Evolutionary conservation across 495 filamentous ascomycete genomes (phyloP).

Genomic region (Hypoxylon intermedium): DNA sequence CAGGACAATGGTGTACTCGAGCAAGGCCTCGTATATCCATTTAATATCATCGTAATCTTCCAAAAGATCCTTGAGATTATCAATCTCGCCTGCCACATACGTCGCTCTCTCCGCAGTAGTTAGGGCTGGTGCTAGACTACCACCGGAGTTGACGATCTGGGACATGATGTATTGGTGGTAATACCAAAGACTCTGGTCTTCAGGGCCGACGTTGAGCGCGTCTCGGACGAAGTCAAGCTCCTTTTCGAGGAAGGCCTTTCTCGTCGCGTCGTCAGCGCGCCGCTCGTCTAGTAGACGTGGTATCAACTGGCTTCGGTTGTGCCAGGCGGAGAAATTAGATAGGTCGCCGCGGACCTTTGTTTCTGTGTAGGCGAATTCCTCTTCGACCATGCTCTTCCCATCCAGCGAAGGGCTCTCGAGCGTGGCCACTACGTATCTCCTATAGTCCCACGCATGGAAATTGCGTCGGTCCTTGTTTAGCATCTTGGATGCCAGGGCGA

Average conservation of each 20-base stretch:
- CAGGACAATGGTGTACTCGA: slow-evolving; percentile 66
- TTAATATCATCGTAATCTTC: slow-evolving; percentile 78
- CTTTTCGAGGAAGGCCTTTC: slow-evolving; percentile 73
- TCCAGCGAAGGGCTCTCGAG: slow-evolving; percentile 65
- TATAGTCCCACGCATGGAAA: slow-evolving; percentile 97
- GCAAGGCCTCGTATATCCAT: slow-evolving; percentile 79
- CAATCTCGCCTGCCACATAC: slow-evolving; percentile 73
- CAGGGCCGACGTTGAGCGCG: slow-evolving; percentile 82
- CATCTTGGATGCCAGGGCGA: slow-evolving; percentile 84
- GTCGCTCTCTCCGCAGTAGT: slow-evolving; percentile 65
- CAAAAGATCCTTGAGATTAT: slow-evolving; percentile 72
- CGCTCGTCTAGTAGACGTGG: slow-evolving; percentile 74
- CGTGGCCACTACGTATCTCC: slow-evolving; percentile 72
- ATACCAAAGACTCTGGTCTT: slow-evolving; percentile 94
- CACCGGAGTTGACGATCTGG: slow-evolving; percentile 54
- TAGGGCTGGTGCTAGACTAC: slow-evolving; percentile 65
- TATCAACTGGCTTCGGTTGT: slow-evolving; percentile 84
- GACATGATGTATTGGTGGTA: slow-evolving; percentile 75
- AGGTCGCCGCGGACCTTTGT: slow-evolving; percentile 82
- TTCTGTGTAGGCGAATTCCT: slow-evolving; percentile 88
- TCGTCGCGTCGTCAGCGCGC: slow-evolving; percentile 63
- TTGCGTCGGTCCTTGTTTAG: slow-evolving; percentile 84
- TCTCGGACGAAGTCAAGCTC: slow-evolving; percentile 77
- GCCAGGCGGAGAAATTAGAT: slow-evolving; percentile 98
- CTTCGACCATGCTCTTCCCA: slow-evolving; percentile 69